These are phyloP conservation scores for Fonsecaea multimorphosa DNA, from an alignment of 2,329 filamentous ascomycete species.

Conservation along the genomic window DNA sequence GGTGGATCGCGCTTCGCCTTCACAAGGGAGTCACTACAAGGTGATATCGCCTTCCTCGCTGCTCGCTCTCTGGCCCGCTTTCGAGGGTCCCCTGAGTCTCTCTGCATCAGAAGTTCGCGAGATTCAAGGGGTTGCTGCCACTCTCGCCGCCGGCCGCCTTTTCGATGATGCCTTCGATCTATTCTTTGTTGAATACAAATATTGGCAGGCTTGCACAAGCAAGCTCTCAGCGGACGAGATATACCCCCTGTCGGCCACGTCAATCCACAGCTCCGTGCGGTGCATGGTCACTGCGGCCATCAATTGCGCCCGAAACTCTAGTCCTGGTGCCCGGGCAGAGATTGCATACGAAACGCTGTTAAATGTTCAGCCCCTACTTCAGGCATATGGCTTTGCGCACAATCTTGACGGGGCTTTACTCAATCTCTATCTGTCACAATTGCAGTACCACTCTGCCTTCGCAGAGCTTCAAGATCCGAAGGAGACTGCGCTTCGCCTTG, in stretches of 20 bases:
- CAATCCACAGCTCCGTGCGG: background rate
- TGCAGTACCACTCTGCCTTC: background rate
- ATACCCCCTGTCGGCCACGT: conserved; percentile 2
- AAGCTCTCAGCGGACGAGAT: background rate
- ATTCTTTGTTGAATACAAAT: conserved; percentile 2
- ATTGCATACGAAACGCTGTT: background rate
- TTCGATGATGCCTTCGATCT: conserved; percentile 8
- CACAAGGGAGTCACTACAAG: background rate
- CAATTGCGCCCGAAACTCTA: conserved; percentile 11
- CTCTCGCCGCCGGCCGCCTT: conserved; percentile 6
- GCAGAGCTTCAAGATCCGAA: background rate
- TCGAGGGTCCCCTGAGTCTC: background rate
- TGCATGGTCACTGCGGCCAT: conserved; percentile 5
- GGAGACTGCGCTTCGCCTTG: background rate
- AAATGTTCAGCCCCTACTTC: conserved; percentile 1
- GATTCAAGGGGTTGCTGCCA: conserved; percentile 8
- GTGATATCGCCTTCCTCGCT: background rate
- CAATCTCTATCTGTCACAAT: conserved; percentile 7
- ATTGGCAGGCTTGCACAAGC: conserved; percentile 8
- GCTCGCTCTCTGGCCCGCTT: conserved; percentile 4
- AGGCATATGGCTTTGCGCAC: background rate
- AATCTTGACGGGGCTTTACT: conserved; percentile 4
- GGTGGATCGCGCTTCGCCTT: background rate
- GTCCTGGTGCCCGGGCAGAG: background rate
- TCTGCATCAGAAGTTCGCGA: conserved; percentile 10